Conservation (phyloP, 257 asterid genomes). For the Solanum sejunctum region DNA sequence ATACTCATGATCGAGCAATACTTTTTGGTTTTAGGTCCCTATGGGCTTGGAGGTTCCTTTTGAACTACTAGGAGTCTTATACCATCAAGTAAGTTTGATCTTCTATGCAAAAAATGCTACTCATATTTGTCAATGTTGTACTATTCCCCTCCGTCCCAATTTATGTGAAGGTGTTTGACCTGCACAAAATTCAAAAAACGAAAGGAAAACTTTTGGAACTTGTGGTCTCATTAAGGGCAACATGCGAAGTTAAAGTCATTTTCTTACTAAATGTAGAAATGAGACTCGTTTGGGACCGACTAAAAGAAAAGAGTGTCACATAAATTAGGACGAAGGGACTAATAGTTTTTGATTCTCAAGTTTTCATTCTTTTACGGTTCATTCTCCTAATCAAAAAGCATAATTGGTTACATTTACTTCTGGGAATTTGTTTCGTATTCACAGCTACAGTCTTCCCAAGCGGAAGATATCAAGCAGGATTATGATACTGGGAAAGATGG, state of each 20-base stretch:
- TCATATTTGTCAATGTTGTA: neutral
- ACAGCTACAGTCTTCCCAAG: conserved; percentile 86
- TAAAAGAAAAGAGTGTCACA: too few species aligned
- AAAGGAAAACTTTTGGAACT: too few species aligned
- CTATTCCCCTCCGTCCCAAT: too few species aligned
- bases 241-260: too few species aligned
- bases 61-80: conserved; percentile 71
- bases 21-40: conserved; percentile 37
- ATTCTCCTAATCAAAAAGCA: neutral
- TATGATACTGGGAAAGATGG: conserved; percentile 86
- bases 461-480: conserved; percentile 89
- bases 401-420: neutral
- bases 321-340: too few species aligned
- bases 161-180: too few species aligned
- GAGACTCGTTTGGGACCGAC: too few species aligned
- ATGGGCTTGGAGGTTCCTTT: conserved; percentile 80
- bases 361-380: neutral
- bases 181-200: too few species aligned
- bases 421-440: neutral
- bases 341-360: neutral
- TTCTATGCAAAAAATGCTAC: neutral
- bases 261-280: too few species aligned
- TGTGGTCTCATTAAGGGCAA: too few species aligned
- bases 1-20: neutral
- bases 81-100: conserved; percentile 61